A percentile compares a stretch with the other conserved stretches of the same genome.
Evolutionary conservation across 129 eudicot genomes (phyloP).

Genomic region (Chrysanthemum lavandulifolium): DNA sequence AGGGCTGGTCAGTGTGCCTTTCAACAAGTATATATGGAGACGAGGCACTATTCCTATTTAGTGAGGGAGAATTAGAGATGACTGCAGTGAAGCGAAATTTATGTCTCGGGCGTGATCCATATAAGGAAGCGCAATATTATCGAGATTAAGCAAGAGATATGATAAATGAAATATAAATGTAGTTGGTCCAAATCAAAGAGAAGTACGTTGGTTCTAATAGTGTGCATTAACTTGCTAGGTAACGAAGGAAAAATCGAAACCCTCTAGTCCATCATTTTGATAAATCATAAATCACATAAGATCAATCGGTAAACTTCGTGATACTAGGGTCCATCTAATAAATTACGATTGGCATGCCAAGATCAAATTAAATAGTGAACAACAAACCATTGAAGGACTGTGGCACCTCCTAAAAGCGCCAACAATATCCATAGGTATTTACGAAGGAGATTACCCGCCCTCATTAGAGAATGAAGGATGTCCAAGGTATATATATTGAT

Average conservation of each 20-base stretch:
- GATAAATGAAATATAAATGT: constrained; percentile 52
- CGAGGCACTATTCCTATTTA: constrained; percentile 98
- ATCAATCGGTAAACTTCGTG: constrained; percentile 70
- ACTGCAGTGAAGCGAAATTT: constrained; percentile 99
- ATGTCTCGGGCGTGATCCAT: constrained; percentile 87
- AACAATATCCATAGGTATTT: constrained; percentile 75
- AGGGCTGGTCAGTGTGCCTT: constrained; percentile 72
- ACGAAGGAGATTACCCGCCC: constrained; percentile 92
- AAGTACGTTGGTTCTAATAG: constrained; percentile 74
- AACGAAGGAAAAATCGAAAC: constrained; percentile 91
- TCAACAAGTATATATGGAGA: constrained; percentile 86
- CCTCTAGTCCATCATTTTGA: constrained; percentile 89
- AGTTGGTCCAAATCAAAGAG: constrained; percentile 56
- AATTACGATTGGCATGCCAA: constrained; percentile 99
- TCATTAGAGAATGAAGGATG: constrained; percentile 79
- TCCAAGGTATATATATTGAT: constrained; percentile 68
- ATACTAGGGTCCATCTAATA: constrained; percentile 68
- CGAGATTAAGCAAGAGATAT: constrained; percentile 78
- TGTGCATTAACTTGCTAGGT: constrained; percentile 75
- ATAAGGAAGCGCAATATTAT: constrained; percentile 89
- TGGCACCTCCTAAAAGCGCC: constrained; percentile 88
- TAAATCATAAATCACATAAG: constrained; percentile 73
- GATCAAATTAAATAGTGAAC: constrained; percentile 80
- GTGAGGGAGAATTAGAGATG: constrained; percentile 82
- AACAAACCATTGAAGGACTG: constrained; percentile 86